phyloP scores from a whole-genome alignment of 345 rosid genomes.

The Gossypium sturtianum region DNA sequence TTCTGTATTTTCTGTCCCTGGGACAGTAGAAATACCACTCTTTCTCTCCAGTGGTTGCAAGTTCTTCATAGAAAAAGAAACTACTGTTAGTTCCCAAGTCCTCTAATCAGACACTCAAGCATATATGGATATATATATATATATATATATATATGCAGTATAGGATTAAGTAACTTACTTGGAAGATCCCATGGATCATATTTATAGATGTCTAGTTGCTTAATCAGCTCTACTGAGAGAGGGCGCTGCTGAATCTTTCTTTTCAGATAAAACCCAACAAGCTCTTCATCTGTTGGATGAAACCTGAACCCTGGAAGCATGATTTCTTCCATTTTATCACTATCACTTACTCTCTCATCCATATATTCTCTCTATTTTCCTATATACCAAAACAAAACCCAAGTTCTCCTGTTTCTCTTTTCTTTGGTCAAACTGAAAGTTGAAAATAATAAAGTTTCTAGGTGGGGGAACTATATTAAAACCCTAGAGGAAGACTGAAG shows the following conservation, averaged over 20 bases:
- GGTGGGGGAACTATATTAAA: neutral
- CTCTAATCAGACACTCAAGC: neutral
- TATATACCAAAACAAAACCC: neutral
- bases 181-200: slow-evolving; percentile 97
- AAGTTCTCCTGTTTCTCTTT: neutral
- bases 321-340: slow-evolving; percentile 56
- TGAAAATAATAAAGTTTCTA: slow-evolving; percentile 11
- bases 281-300: slow-evolving; percentile 94
- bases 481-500: slow-evolving; percentile 16
- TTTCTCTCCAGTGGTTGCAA: slow-evolving; percentile 67
- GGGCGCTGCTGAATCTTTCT: slow-evolving; percentile 71
- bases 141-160: neutral
- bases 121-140: neutral
- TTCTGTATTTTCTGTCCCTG: slow-evolving; percentile 83
- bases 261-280: slow-evolving; percentile 76
- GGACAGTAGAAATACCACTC: slow-evolving; percentile 92
- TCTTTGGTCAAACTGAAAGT: neutral
- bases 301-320: slow-evolving; percentile 87
- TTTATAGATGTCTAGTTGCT: slow-evolving; percentile 88
- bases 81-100: neutral
- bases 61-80: slow-evolving; percentile 26
- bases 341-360: slow-evolving; percentile 39
- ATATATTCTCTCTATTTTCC: slow-evolving; percentile 13
- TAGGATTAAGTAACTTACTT: slow-evolving; percentile 35
- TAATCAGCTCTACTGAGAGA: slow-evolving; percentile 69